A percentile compares a stretch with the other conserved stretches of the same genome.
Conservation (phyloP, 2,329 filamentous ascomycete species). For the Fusarium piperis region DNA sequence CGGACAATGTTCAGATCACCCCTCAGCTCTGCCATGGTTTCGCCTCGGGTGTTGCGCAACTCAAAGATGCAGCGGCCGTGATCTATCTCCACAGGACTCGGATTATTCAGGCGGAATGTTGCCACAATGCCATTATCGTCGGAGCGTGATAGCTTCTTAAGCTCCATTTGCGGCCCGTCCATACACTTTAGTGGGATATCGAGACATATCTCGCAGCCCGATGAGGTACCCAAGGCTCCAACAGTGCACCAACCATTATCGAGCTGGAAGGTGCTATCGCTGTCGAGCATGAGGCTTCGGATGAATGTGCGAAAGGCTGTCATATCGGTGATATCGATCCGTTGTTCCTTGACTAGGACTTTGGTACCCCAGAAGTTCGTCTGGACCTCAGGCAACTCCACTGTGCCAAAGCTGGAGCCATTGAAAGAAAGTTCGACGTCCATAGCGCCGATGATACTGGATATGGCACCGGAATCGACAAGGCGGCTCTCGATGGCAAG, state of each 20-base stretch:
- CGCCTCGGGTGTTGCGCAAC: constrained; percentile 41
- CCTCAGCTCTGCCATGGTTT: constrained; percentile 41
- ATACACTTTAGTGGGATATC: constrained; percentile 43
- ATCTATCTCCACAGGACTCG: constrained; percentile 46
- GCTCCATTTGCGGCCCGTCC: constrained; percentile 34
- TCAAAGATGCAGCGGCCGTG: constrained; percentile 46
- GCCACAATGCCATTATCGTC: constrained; percentile 24
- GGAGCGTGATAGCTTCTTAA: constrained; percentile 36
- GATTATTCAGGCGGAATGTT: constrained; percentile 42
- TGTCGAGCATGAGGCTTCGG: constrained; percentile 43
- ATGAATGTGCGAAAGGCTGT: constrained; percentile 44
- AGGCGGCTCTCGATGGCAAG: constrained; percentile 45
- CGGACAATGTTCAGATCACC: constrained; percentile 43
- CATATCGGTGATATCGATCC: constrained; percentile 44
- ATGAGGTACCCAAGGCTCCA: constrained; percentile 37
- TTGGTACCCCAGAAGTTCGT: constrained; percentile 42
- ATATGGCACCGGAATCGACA: constrained; percentile 44
- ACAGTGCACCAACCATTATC: constrained; percentile 43
- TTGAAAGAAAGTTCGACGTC: constrained; percentile 45
- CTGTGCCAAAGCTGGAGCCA: constrained; percentile 42
- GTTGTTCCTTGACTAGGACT: constrained; percentile 41
- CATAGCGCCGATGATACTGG: constrained; percentile 44
- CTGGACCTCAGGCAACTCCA: constrained; percentile 43
- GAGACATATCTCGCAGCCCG: constrained; percentile 31
- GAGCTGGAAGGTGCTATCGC: constrained; percentile 42